Base-by-base conservation (phyloP, 1,284 basidiomycete species). In the Amylostereum areolatum region DNA sequence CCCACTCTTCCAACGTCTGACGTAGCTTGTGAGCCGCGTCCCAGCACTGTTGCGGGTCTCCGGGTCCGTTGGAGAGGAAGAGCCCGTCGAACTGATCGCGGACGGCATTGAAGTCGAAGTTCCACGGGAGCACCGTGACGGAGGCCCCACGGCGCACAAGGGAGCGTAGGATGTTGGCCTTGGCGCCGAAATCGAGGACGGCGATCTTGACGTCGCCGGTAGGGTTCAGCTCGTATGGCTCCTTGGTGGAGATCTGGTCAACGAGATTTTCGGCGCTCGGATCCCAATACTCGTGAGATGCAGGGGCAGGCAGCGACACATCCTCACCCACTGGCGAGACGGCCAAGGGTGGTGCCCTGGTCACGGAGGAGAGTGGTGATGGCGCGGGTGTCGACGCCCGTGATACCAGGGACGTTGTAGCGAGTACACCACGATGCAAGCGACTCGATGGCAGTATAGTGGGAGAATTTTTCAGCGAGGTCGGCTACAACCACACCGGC, bases 81-180 rank as follows among this genome's bases (percentile, higher is more conserved):
- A 99, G 79, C 6, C 97, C 97, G 64, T 99, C 96, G 61, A 78
- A 99, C 55, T 89, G 79, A 66, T 97, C 90, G 42, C 92, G 82
- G 52, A 97, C 75, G 24, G 80, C 64, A 72, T 97, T 95, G 75
- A 98, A 97, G 71, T 98, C 92, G 67, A 78, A 96, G 71, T 98
- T 85, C 96, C 97, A 99, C 1, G 96, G 96, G 24, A 99, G 75
- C 43, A 99, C 95, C 4, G 96, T 98, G 45, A 99, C 92, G 30
- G 88, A 80, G 1, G 93, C 96, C 46, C 85, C 89, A 37, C 94
- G 86, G 57, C 89, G 87, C 58, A 97, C 84, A 50, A 99, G 83
- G 6, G 92, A 88, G 53, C 96, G 92, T 51, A 93, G 72, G 55
- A 99, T 99, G 73, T 99, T 99, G 53, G 96, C 95, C 71, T 99